Percentiles rank a stretch among this genome's conserved stretches.
Evolutionary conservation across 1,284 basidiomycete species (phyloP).

Genomic region (Microbotryomycetes sp.): DNA sequence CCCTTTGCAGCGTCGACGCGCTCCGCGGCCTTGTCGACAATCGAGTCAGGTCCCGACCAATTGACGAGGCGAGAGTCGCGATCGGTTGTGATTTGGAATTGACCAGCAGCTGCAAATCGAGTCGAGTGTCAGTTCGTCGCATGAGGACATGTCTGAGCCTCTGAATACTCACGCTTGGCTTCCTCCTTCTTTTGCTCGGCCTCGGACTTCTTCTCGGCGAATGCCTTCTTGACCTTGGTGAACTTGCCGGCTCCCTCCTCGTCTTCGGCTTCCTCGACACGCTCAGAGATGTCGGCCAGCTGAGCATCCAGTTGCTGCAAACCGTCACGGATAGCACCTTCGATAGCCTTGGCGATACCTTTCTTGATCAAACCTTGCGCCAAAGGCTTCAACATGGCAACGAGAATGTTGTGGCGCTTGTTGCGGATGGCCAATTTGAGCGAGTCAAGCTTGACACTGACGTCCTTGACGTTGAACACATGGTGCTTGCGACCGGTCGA

Average conservation of each 20-base stretch:
- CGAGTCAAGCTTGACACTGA: constrained; percentile 65
- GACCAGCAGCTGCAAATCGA: constrained; percentile 14
- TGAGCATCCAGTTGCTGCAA: constrained; percentile 82
- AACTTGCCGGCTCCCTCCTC: constrained; percentile 48
- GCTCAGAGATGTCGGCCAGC: constrained; percentile 68
- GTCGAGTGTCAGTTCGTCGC: neutral
- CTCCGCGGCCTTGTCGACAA: constrained; percentile 60
- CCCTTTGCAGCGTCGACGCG: constrained; percentile 50
- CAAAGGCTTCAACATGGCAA: constrained; percentile 49
- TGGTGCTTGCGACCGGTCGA: constrained; percentile 43
- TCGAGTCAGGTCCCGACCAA: constrained; percentile 61
- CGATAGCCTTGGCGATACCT: constrained; percentile 77
- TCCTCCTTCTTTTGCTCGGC: constrained; percentile 42
- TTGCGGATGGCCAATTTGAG: constrained; percentile 88
- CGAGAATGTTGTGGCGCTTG: constrained; percentile 58
- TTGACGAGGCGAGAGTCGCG: constrained; percentile 55
- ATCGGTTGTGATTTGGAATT: constrained; percentile 39
- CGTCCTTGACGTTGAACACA: constrained; percentile 71
- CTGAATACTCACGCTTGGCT: constrained; percentile 40
- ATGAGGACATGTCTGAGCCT: neutral
- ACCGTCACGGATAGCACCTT: constrained; percentile 66
- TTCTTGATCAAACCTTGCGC: constrained; percentile 79
- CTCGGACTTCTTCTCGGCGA: constrained; percentile 45
- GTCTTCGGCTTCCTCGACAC: constrained; percentile 62
- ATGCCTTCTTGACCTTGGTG: constrained; percentile 56